Evolutionary conservation across 148 eudicot genomes (phyloP), one percentile per base, ranked within the genome.

Genomic region (Chenopodium formosanum): DNA sequence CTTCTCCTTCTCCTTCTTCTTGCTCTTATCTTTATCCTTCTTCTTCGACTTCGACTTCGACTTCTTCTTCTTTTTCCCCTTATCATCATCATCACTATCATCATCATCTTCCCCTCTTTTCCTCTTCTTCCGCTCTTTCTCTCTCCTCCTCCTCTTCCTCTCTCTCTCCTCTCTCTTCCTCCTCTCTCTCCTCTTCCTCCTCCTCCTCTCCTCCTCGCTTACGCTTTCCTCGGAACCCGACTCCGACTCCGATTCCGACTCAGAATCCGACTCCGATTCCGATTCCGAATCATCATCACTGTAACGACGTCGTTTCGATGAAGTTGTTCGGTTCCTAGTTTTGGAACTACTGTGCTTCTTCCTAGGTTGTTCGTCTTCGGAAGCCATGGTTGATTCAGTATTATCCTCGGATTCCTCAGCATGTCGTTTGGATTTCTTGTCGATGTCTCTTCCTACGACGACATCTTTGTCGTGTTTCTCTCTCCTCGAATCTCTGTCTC

Each of bases 1-100:
- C 78, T 86, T 92, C 48, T 88, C 94, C 78, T 86, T 92, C 48
- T 88, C 92, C 70, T 86, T 89, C 74, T 86, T 82, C 79, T 83
- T 87, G 81, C 85, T 84, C 80, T 88, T 84, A 79, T 84, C 72
- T 37, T 84, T 83, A 71, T 52, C 79, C 83, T 73, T 79, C 79
- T 40, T 40, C 77, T 86, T 92, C 48, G 87, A 91, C 70, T 86
- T 89, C 74, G 85, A 81, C 78, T 83, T 87, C 83, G 70, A 76
- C 79, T 79, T 82, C 71, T 89, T 83, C 78, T 80, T 80, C 75
- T 63, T 79, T 68, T 68, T 84, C 80, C 74, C 74, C 73, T 60
- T 44, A 75, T 81, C 83, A 74, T 72, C 82, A 80, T 22, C 50
- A 25, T 73, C 71, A 47, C 79, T 46, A 37, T 25, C 23, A 29